These are phyloP conservation scores for Pseudogymnoascus sp. DNA, from an alignment of 2,329 filamentous ascomycete species.

Conservation along the genomic window DNA sequence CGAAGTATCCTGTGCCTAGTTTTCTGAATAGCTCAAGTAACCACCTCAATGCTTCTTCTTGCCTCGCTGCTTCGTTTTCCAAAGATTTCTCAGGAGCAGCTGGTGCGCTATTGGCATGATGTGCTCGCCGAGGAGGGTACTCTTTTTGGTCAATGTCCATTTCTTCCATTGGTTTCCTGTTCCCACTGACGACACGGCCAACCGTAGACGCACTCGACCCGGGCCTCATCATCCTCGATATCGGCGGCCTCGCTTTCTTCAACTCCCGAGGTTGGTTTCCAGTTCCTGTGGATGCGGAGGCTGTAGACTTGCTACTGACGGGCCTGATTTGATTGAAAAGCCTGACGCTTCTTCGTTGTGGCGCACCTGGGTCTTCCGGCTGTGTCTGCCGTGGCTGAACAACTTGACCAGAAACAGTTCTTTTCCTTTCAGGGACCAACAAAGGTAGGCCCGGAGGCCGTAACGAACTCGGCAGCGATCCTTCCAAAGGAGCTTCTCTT, in stretches of 20 bases:
- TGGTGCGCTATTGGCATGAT: conserved; percentile 22
- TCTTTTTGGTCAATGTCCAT: conserved; percentile 66
- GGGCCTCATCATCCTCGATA: conserved; percentile 58
- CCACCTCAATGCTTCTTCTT: conserved; percentile 68
- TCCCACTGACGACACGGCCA: conserved; percentile 82
- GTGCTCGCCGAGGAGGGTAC: conserved; percentile 23
- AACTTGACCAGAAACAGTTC: conserved; percentile 82
- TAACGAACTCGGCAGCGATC: not conserved
- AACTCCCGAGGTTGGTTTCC: conserved; percentile 61
- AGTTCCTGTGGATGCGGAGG: conserved; percentile 51
- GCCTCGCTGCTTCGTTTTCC: conserved; percentile 49
- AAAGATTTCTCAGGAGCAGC: conserved; percentile 22
- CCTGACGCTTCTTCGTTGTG: conserved; percentile 63
- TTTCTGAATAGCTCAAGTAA: conserved; percentile 75
- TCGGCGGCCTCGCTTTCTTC: conserved; percentile 73
- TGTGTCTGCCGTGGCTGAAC: conserved; percentile 44
- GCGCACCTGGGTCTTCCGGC: conserved; percentile 52
- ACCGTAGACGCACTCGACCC: conserved; percentile 62
- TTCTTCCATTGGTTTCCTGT: conserved; percentile 69
- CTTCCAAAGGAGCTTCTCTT: not conserved
- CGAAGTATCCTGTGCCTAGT: conserved; percentile 71
- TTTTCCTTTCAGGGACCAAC: conserved; percentile 61
- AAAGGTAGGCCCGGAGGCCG: conserved; percentile 16
- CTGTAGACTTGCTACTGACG: conserved; percentile 32
- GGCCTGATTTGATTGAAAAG: conserved; percentile 65